Conservation (phyloP, 108 stramenopile genomes). For the Cyclostephanos tholiformis region DNA sequence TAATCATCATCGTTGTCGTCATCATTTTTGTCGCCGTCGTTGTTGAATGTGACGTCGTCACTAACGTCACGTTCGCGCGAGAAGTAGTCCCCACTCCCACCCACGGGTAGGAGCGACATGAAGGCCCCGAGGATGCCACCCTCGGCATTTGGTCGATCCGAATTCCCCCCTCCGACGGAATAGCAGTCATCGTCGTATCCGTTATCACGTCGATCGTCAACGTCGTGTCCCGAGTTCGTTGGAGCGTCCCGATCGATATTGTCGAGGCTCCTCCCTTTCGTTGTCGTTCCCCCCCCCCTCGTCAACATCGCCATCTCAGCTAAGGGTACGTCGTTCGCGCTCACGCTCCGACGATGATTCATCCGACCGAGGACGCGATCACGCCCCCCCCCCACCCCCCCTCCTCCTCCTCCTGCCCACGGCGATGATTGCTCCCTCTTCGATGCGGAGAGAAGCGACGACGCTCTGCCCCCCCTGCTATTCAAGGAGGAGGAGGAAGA, state of each 20-base stretch:
- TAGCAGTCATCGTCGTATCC: neutral
- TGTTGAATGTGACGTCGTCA: neutral
- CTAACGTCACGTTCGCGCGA: too few relatives aligned
- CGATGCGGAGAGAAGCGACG: neutral
- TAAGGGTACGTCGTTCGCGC: neutral
- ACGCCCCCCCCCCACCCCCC: too few relatives aligned
- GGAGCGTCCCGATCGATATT: neutral
- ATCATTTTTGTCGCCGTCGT: neutral
- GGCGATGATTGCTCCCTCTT: neutral
- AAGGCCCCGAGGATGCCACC: too few relatives aligned
- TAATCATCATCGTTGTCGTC: constrained; percentile 11
- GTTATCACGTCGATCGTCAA: neutral
- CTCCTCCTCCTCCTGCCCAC: too few relatives aligned
- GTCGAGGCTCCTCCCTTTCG: too few relatives aligned
- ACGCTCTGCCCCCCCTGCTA: too few relatives aligned
- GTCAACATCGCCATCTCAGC: neutral
- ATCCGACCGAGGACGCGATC: neutral
- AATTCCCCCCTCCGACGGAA: too few relatives aligned
- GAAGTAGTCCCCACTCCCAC: too few relatives aligned
- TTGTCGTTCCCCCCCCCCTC: too few relatives aligned
- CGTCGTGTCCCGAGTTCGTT: neutral
- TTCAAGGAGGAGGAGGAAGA: too few relatives aligned
- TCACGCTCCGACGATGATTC: neutral
- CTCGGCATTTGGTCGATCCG: too few relatives aligned
- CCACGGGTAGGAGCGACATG: too few relatives aligned